Conservation (phyloP, 2,329 filamentous ascomycete species). For the Mycogone perniciosa region DNA sequence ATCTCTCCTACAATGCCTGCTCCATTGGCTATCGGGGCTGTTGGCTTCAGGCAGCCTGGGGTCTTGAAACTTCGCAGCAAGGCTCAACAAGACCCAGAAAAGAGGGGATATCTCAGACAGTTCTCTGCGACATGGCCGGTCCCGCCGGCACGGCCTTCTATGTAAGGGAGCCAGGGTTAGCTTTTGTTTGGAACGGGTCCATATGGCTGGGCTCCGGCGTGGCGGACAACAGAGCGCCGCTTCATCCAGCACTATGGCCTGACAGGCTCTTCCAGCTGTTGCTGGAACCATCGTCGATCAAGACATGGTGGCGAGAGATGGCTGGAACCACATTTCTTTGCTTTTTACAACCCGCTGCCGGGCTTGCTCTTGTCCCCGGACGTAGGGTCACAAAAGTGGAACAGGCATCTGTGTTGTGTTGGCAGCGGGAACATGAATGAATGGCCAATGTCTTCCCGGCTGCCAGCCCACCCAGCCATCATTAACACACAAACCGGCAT, state of each 20-base stretch:
- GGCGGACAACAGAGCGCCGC: too few species aligned
- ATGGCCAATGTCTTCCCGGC: too few species aligned
- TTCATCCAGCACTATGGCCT: too few species aligned
- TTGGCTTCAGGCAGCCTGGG: not conserved
- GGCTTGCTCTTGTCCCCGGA: not conserved
- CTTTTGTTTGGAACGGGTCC: too few species aligned
- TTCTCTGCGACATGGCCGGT: not conserved
- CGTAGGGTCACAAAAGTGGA: not conserved
- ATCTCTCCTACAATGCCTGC: not conserved
- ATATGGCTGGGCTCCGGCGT: too few species aligned
- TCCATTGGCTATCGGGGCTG: not conserved
- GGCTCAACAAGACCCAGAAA: not conserved
- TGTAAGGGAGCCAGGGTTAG: too few species aligned
- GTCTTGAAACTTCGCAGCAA: not conserved
- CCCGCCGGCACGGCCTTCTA: not conserved
- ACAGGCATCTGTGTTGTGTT: too few species aligned
- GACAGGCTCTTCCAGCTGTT: too few species aligned
- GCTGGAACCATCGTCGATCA: too few species aligned
- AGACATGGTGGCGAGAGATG: too few species aligned
- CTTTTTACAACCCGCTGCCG: not conserved
- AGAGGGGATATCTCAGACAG: not conserved
- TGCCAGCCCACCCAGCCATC: not conserved
- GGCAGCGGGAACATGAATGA: too few species aligned
- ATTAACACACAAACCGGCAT: not conserved
- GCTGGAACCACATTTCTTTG: not conserved